Evolutionary conservation across 805 yeast species (phyloP).

Genomic region (Candida insectalens): DNA sequence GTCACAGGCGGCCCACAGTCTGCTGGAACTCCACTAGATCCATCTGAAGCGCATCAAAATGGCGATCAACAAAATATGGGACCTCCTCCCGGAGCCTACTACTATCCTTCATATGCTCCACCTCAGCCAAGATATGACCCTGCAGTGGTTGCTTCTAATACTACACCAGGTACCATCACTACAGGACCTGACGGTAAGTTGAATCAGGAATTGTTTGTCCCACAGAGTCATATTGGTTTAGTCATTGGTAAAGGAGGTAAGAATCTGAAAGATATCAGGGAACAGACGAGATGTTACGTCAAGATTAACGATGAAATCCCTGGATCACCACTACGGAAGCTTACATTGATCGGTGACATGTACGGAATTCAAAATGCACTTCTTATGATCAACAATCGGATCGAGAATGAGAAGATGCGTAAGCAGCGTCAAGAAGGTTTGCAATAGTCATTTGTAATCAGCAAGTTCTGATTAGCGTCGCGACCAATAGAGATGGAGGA

Average conservation of each 20-base stretch:
- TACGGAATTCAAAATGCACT: constrained; percentile 66
- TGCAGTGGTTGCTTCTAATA: constrained; percentile 4
- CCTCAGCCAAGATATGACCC: constrained; percentile 3
- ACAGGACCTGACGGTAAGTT: constrained; percentile 34
- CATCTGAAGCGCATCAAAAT: constrained; percentile 5
- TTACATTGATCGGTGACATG: constrained; percentile 59
- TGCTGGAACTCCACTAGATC: neutral
- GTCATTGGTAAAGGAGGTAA: constrained; percentile 84
- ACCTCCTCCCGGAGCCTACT: neutral
- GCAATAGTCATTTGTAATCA: neutral
- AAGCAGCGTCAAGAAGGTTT: constrained; percentile 12
- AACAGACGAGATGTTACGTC: constrained; percentile 66
- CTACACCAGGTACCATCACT: constrained; percentile 9
- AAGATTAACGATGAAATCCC: constrained; percentile 53
- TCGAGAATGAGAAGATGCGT: constrained; percentile 47
- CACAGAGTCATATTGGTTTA: constrained; percentile 71
- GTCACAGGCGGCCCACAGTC: neutral
- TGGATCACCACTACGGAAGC: constrained; percentile 48
- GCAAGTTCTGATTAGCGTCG: too few species aligned
- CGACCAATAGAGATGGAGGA: too few species aligned
- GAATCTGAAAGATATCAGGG: constrained; percentile 68
- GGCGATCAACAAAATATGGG: neutral
- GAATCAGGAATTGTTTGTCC: constrained; percentile 65
- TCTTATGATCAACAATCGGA: constrained; percentile 60
- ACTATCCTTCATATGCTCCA: neutral